A percentile compares a stretch with the other conserved stretches of the same genome.
phyloP scores from a whole-genome alignment of 2,329 filamentous ascomycete species.

The Paecilomyces sp. region DNA sequence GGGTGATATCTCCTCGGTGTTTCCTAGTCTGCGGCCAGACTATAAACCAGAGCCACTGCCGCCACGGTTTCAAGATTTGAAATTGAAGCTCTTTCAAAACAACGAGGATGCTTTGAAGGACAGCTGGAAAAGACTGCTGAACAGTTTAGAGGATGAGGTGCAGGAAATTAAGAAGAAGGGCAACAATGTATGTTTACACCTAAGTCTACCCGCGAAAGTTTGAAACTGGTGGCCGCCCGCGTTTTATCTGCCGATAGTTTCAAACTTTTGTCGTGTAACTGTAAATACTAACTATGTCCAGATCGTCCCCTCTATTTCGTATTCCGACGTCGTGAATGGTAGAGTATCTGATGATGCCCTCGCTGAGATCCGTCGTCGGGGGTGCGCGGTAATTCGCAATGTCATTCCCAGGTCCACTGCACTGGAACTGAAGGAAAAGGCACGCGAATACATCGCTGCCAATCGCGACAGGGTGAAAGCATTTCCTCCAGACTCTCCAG shows the following conservation, averaged over 20 bases:
- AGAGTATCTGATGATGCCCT: slow-evolving; percentile 25
- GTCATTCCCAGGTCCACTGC: slow-evolving; percentile 60
- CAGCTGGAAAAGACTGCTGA: slow-evolving; percentile 37
- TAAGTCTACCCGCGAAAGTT: no score
- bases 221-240: no score
- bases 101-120: slow-evolving; percentile 31
- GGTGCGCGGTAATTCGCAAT: slow-evolving; percentile 57
- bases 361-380: slow-evolving; percentile 52
- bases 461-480: slow-evolving; percentile 51
- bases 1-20: slow-evolving; percentile 43
- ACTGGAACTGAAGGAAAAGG: slow-evolving; percentile 56
- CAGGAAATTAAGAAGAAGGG: slow-evolving; percentile 33
- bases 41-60: slow-evolving; percentile 36
- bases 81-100: slow-evolving; percentile 28
- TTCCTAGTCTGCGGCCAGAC: slow-evolving; percentile 38
- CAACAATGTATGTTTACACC: slow-evolving; percentile 25
- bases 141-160: slow-evolving; percentile 32
- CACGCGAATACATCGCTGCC: slow-evolving; percentile 57
- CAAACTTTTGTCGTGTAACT: no score
- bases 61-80: slow-evolving; percentile 34
- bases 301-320: slow-evolving; percentile 38
- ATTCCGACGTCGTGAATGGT: slow-evolving; percentile 31
- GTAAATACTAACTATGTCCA: slow-evolving; percentile 4
- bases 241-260: no score
- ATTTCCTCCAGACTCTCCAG: slow-evolving; percentile 59